phyloP scores from a whole-genome alignment of 768 basidiomycete genomes.

The Kwoniella europaea region DNA sequence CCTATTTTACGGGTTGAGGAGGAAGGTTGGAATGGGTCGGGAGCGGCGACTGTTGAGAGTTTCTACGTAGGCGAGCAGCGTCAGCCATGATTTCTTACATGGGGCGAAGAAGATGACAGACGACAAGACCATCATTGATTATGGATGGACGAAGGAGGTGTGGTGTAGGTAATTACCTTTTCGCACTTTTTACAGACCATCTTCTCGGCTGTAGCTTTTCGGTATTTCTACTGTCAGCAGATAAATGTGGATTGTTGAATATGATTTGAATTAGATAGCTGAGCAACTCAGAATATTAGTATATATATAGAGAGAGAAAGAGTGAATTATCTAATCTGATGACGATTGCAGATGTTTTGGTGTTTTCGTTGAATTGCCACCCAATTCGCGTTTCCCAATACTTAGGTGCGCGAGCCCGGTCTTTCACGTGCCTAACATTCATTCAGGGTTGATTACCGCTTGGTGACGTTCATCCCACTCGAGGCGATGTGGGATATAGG shows the following conservation, averaged over 20 bases:
- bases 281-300: too few relatives aligned
- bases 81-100: neutral
- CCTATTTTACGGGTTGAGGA: constrained; percentile 56
- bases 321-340: neutral
- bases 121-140: too few relatives aligned
- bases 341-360: neutral
- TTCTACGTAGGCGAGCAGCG: constrained; percentile 32
- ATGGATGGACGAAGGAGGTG: neutral
- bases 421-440: neutral
- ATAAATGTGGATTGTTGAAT: neutral
- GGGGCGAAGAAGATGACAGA: neutral
- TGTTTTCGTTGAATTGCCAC: constrained; percentile 1
- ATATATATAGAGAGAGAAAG: neutral
- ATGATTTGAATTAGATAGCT: neutral
- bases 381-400: neutral
- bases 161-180: constrained; percentile 38
- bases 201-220: constrained; percentile 13
- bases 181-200: constrained; percentile 60
- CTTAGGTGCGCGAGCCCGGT: neutral
- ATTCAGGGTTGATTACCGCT: neutral
- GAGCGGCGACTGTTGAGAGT: constrained; percentile 54
- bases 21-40: constrained; percentile 55
- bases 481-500: neutral
- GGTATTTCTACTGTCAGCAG: neutral
- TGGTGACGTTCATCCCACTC: neutral